Evolutionary conservation across 2,329 filamentous ascomycete genomes (phyloP).

Genomic region (Aspergillus fumigatiaffinis): DNA sequence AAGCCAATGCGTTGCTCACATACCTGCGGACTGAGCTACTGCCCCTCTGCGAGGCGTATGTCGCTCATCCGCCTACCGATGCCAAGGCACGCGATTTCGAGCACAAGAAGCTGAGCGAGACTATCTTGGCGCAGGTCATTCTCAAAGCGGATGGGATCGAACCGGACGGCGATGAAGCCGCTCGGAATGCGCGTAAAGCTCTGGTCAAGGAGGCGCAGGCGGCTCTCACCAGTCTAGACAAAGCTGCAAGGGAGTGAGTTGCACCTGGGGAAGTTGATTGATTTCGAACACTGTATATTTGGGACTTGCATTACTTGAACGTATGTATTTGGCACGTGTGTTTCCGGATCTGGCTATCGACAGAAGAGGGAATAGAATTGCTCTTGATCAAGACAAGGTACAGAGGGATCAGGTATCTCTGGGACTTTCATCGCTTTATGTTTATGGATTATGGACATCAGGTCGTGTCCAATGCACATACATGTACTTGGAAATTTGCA

Average conservation of each 20-base stretch:
- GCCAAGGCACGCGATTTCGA: constrained; percentile 39
- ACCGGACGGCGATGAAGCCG: constrained; percentile 61
- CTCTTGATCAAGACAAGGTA: background rate
- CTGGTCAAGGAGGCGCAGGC: constrained; percentile 42
- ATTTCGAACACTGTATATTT: background rate
- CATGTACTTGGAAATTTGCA: background rate
- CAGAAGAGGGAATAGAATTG: background rate
- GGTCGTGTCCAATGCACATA: background rate
- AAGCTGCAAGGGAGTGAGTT: constrained; percentile 18
- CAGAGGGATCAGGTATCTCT: background rate
- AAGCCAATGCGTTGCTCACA: constrained; percentile 34
- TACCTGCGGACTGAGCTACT: constrained; percentile 37
- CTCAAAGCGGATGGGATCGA: constrained; percentile 68
- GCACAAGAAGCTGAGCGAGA: constrained; percentile 43
- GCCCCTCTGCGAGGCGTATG: constrained; percentile 37
- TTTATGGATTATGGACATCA: background rate
- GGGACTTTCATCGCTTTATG: background rate
- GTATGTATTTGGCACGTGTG: background rate
- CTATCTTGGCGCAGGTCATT: constrained; percentile 40
- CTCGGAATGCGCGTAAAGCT: constrained; percentile 47
- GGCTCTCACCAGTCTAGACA: constrained; percentile 37
- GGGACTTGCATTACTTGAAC: background rate
- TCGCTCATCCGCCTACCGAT: constrained; percentile 38
- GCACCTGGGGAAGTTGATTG: background rate
- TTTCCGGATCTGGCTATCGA: background rate